These are phyloP conservation scores for Globisporangium sylvaticum DNA, from an alignment of 352 stramenopile genomes.

Conservation along the genomic window DNA sequence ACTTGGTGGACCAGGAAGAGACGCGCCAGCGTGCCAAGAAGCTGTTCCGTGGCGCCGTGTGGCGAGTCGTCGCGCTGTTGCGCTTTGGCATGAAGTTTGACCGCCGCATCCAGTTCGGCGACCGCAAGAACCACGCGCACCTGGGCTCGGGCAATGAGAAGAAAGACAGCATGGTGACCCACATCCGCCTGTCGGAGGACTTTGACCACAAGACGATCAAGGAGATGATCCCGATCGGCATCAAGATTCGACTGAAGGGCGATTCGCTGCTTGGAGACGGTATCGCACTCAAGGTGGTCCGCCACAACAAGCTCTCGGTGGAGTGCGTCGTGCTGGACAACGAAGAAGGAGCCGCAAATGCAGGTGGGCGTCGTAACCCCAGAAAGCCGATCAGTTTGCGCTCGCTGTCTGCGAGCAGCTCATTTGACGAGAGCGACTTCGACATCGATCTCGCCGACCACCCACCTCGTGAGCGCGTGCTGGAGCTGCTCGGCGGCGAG, in stretches of 20 bases:
- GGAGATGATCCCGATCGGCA: conserved; percentile 84
- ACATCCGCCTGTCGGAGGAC: conserved; percentile 84
- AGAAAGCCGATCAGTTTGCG: conserved; percentile 18
- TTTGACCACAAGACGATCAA: conserved; percentile 90
- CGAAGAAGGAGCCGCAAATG: conserved; percentile 20
- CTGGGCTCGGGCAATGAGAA: conserved; percentile 20
- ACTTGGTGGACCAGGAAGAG: conserved; percentile 83
- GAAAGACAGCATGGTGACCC: conserved; percentile 52
- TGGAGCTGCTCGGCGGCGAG: conserved; percentile 81
- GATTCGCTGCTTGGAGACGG: conserved; percentile 76
- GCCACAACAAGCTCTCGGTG: conserved; percentile 81
- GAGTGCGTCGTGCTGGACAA: conserved; percentile 77
- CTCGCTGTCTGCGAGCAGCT: conserved; percentile 34
- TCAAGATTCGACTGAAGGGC: conserved; percentile 74
- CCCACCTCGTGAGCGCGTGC: conserved; percentile 41
- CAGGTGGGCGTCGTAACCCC: neutral
- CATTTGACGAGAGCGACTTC: conserved; percentile 35
- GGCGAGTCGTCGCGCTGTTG: conserved; percentile 82
- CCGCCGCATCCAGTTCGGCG: conserved; percentile 71
- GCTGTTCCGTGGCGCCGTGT: conserved; percentile 79
- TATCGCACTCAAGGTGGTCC: conserved; percentile 72
- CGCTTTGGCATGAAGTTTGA: conserved; percentile 89
- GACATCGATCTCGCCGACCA: conserved; percentile 14
- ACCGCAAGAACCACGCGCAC: conserved; percentile 38
- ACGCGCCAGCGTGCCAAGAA: conserved; percentile 77